These are phyloP conservation scores for Rhizopogon sp. DNA, from an alignment of 768 basidiomycete species.

Conservation along the genomic window DNA sequence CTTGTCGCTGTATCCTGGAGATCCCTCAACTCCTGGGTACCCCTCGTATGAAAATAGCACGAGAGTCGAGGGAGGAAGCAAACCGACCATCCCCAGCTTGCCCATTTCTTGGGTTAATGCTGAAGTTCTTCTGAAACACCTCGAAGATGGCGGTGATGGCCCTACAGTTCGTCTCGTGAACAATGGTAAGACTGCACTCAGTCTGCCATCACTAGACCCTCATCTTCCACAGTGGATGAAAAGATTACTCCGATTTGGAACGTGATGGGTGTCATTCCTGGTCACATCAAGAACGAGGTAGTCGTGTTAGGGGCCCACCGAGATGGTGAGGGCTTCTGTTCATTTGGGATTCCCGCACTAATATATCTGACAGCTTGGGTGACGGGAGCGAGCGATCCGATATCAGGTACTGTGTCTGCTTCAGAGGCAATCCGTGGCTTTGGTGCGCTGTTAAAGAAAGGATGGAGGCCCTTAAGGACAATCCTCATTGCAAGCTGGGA, in stretches of 20 bases:
- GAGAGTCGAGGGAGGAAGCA: constrained; percentile 41
- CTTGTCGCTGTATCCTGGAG: constrained; percentile 51
- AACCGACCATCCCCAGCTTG: constrained; percentile 54
- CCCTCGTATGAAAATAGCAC: constrained; percentile 67
- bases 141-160: constrained; percentile 39
- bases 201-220: not conserved
- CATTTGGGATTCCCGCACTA: not conserved
- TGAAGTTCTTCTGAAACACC: constrained; percentile 44
- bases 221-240: constrained; percentile 33
- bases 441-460: constrained; percentile 57
- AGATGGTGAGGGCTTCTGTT: constrained; percentile 41
- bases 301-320: constrained; percentile 69
- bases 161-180: constrained; percentile 53
- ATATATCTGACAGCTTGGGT: constrained; percentile 14
- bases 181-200: constrained; percentile 34
- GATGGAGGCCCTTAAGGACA: constrained; percentile 82
- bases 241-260: constrained; percentile 71
- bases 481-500: constrained; percentile 75
- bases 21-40: constrained; percentile 41
- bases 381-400: constrained; percentile 74
- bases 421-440: constrained; percentile 76
- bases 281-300: constrained; percentile 59
- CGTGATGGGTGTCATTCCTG: constrained; percentile 59
- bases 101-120: constrained; percentile 69
- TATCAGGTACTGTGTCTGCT: constrained; percentile 73